A percentile compares a stretch with the other conserved stretches of the same genome.
phyloP scores from a whole-genome alignment of 768 basidiomycete genomes.

The Psilocybe azurescens region DNA sequence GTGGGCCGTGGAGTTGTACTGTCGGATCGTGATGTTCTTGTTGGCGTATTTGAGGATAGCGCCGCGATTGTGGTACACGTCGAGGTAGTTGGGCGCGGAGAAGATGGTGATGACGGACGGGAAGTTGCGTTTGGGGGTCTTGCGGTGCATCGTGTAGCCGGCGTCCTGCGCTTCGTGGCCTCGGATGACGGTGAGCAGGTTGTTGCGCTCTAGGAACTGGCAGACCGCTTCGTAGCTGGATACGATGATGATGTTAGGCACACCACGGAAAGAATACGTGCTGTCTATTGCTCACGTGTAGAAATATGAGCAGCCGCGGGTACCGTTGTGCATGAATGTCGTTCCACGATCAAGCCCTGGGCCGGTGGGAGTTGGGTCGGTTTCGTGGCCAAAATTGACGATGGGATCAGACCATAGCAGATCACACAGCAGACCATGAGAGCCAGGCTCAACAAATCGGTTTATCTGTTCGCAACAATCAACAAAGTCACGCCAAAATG shows the following conservation, averaged over 20 bases:
- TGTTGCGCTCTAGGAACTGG: conserved; percentile 92
- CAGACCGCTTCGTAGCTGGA: conserved; percentile 83
- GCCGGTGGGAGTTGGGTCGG: conserved; percentile 54
- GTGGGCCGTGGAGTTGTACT: conserved; percentile 81
- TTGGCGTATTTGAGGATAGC: conserved; percentile 97
- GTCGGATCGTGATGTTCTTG: conserved; percentile 94
- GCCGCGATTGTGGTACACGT: conserved; percentile 95
- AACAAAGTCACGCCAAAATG: not conserved
- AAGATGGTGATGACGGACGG: conserved; percentile 98
- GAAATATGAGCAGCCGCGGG: conserved; percentile 90
- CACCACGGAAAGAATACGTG: too few species aligned
- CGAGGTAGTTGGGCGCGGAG: conserved; percentile 95
- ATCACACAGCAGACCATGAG: conserved; percentile 90
- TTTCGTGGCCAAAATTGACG: conserved; percentile 85
- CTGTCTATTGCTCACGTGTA: conserved; percentile 82
- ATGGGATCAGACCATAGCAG: conserved; percentile 97
- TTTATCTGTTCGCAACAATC: conserved; percentile 86
- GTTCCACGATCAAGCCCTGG: conserved; percentile 60
- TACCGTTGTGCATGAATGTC: conserved; percentile 80
- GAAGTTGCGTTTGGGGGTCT: conserved; percentile 94
- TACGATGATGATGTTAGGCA: not conserved
- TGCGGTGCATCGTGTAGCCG: conserved; percentile 94
- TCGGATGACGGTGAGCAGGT: conserved; percentile 90
- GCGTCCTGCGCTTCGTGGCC: conserved; percentile 98
- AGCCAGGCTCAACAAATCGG: conserved; percentile 93